Base-by-base conservation (phyloP, 495 filamentous ascomycete species). In the Rhypophila decipiens region DNA sequence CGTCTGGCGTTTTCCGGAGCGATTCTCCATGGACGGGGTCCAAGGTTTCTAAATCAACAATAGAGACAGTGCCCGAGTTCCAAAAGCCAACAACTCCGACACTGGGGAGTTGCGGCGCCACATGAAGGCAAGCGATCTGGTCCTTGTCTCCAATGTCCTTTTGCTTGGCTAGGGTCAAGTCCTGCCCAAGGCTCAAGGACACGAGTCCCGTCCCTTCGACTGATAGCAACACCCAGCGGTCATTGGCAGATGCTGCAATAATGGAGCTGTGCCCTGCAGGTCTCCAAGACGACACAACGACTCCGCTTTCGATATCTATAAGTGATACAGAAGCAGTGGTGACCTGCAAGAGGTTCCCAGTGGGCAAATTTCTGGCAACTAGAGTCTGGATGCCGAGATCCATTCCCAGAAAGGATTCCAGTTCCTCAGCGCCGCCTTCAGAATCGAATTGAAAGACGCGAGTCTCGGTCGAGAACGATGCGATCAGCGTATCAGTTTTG, bases 61-160 rank as follows among this genome's bases (percentile, higher is more conserved):
- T 71, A 19, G 85, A 84, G 34, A 96, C 76, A 2, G 73, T 72
- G 4, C 87, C 83, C 21, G 79, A 81, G 43, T 85, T 82, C 75
- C 91, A 96, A 63, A 94, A 95, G 2, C 87, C 91, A 24, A 87
- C 78, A 29, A 94, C 81, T 47, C 82, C 90, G 39, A 84, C 64
- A 36, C 59, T 63, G 3, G 62, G 51, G 9, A 70, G 53, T 31
- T 78, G 54, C 2, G 64, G 64, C 1, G 67, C 23, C 50, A 72
- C 33, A 40, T 89, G 84, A 15, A 97, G 65, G 55, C 91, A 95
- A 2, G 91, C 85, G 10, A 97, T 76, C 61, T 97, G 89, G 47
- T 83, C 79, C 41, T 82, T 74, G 12, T 74, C 65, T 9, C 72
- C 69, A 43, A 88, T 76, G 22, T 78, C 63, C 59, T 84, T 80